These are phyloP conservation scores for Trichosanthes cucumerina DNA, from an alignment of 306 rosid genomes.

Conservation along the genomic window DNA sequence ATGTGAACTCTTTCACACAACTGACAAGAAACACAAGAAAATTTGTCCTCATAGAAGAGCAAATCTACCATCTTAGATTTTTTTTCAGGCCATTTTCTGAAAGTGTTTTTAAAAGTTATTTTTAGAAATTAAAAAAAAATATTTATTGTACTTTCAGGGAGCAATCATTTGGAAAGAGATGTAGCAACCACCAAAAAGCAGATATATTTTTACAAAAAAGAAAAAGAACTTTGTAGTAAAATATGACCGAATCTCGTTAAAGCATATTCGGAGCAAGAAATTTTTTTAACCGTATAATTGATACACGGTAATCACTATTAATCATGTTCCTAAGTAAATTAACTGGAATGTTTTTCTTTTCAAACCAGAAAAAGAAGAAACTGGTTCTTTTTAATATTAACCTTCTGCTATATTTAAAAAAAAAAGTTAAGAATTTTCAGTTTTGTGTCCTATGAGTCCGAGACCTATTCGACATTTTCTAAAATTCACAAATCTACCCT, in stretches of 20 bases:
- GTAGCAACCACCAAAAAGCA: neutral
- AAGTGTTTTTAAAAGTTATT: neutral
- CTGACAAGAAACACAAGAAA: neutral
- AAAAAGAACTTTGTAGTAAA: neutral
- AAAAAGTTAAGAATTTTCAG: too few species aligned
- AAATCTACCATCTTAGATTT: neutral
- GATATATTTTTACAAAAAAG: neutral
- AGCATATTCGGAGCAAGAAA: neutral
- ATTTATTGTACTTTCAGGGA: neutral
- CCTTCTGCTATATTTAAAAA: too few species aligned
- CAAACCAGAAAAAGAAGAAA: too few species aligned
- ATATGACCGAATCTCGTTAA: neutral
- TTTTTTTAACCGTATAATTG: too few species aligned
- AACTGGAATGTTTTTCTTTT: too few species aligned
- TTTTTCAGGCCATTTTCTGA: conserved; percentile 1
- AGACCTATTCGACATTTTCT: too few species aligned
- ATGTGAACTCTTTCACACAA: neutral
- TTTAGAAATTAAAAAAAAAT: neutral
- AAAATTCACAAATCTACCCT: too few species aligned
- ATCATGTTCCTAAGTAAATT: too few species aligned
- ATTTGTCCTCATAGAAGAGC: neutral
- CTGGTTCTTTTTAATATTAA: too few species aligned
- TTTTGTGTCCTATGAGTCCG: too few species aligned
- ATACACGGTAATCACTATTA: too few species aligned
- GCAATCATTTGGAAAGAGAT: neutral